phyloP scores from a whole-genome alignment of 192 early-diverging fungal species.

The Coemansia sp. region DNA sequence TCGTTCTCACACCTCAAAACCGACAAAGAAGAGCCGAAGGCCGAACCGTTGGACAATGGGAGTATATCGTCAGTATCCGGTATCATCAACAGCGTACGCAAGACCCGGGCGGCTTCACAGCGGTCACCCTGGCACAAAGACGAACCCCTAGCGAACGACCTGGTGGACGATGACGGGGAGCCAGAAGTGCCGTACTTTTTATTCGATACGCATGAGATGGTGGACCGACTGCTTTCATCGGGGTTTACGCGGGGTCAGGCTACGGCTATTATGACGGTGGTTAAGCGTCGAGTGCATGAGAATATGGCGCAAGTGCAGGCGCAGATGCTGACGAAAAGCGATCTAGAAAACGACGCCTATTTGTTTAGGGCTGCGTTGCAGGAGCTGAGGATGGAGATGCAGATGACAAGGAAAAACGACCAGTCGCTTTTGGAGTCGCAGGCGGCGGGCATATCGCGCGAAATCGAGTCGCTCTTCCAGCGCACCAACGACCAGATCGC shows the following conservation, averaged over 20 bases:
- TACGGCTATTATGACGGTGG: conserved; percentile 71
- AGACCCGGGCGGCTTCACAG: conserved; percentile 27
- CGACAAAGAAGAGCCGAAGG: background rate
- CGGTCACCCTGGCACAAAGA: conserved; percentile 2
- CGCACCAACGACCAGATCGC: conserved; percentile 76
- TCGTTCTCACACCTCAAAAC: conserved; percentile 13
- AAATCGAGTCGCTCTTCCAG: conserved; percentile 76
- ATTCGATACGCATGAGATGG: conserved; percentile 81
- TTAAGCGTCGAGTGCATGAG: conserved; percentile 64
- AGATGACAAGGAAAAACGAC: conserved; percentile 76
- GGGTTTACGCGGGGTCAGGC: conserved; percentile 75
- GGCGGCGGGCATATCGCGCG: conserved; percentile 70
- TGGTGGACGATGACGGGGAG: background rate
- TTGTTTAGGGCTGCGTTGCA: conserved; percentile 80
- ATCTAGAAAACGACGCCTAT: conserved; percentile 86
- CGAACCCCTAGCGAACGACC: background rate
- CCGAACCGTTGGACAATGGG: background rate
- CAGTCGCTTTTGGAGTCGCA: conserved; percentile 72
- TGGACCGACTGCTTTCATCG: conserved; percentile 63
- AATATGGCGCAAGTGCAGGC: conserved; percentile 20
- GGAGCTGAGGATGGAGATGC: conserved; percentile 77
- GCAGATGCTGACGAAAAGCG: conserved; percentile 72
- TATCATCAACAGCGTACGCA: conserved; percentile 41
- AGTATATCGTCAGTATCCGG: conserved; percentile 31
- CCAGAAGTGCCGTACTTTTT: conserved; percentile 48